Evolutionary conservation across 106 monocot genomes (phyloP).

Genomic region (Dendrobium huoshanense): DNA sequence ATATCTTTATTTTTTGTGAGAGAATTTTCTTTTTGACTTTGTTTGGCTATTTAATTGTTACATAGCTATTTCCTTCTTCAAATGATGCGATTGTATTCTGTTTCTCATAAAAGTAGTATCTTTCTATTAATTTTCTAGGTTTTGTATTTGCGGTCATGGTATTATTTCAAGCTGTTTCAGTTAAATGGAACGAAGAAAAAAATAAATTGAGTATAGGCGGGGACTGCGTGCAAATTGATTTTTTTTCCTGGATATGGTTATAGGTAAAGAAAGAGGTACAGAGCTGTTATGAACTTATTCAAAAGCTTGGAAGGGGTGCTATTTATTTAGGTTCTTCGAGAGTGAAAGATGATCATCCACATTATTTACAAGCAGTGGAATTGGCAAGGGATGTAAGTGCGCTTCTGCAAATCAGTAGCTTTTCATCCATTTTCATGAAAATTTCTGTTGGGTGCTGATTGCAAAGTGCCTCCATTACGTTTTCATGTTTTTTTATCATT

Average conservation of each 20-base stretch:
- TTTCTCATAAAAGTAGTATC: not conserved
- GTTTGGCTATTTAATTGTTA: no score
- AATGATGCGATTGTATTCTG: not conserved
- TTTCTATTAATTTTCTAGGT: not conserved
- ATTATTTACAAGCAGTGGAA: constrained; percentile 57
- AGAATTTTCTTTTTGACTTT: no score
- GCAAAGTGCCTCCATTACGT: no score
- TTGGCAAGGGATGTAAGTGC: constrained; percentile 73
- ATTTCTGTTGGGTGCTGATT: no score
- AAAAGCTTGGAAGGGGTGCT: constrained; percentile 74
- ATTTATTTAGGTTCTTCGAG: constrained; percentile 85
- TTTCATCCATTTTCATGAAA: constrained; percentile 17
- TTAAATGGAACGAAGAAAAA: not conserved
- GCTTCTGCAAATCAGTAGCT: constrained; percentile 10
- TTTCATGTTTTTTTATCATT: not conserved
- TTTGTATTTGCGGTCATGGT: not conserved
- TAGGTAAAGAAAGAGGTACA: constrained; percentile 77
- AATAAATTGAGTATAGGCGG: not conserved
- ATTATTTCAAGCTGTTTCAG: not conserved
- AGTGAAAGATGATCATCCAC: constrained; percentile 40
- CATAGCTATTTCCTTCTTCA: not conserved
- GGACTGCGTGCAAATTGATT: not conserved
- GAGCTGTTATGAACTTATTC: constrained; percentile 67
- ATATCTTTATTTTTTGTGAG: no score
- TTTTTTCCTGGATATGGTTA: not conserved